A percentile compares a stretch with the other conserved stretches of the same genome.
Evolutionary conservation across 2,329 filamentous ascomycete species (phyloP).

Genomic region (Stromatinia cepivora): DNA sequence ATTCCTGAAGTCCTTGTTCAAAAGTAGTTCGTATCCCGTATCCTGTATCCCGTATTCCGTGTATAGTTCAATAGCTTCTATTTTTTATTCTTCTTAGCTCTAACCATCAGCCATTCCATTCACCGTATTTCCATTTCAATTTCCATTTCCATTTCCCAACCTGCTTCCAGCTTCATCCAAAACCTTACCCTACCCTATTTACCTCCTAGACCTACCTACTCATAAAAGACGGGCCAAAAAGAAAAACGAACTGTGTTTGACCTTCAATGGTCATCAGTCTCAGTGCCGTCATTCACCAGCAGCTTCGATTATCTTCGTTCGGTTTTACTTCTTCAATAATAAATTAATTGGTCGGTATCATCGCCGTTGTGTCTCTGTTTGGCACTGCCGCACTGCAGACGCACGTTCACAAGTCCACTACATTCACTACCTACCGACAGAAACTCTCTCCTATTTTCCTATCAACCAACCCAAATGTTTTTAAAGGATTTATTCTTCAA

Average conservation of each 20-base stretch:
- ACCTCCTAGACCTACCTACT: too few relatives aligned
- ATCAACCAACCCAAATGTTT: slow-evolving; percentile 5
- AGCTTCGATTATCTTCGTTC: slow-evolving; percentile 4
- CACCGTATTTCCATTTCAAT: neutral
- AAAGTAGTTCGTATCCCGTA: neutral
- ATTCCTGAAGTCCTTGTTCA: neutral
- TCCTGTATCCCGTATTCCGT: too few relatives aligned
- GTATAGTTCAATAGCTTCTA: neutral
- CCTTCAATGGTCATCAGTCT: neutral
- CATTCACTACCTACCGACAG: slow-evolving; percentile 12
- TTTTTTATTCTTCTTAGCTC: neutral
- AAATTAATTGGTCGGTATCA: slow-evolving; percentile 6
- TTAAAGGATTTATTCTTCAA: neutral
- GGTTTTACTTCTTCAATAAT: slow-evolving; percentile 3
- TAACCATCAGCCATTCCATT: neutral
- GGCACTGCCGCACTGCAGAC: slow-evolving; percentile 25
- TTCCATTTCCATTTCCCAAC: neutral
- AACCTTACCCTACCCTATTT: neutral
- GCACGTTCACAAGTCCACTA: slow-evolving; percentile 26
- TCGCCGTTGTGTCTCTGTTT: slow-evolving; percentile 13
- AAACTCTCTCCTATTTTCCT: slow-evolving; percentile 21
- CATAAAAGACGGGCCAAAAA: neutral
- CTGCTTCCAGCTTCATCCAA: neutral
- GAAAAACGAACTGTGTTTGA: neutral
- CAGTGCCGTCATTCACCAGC: neutral